Evolutionary conservation across 148 eudicot genomes (phyloP).

Genomic region (Chenopodium album): DNA sequence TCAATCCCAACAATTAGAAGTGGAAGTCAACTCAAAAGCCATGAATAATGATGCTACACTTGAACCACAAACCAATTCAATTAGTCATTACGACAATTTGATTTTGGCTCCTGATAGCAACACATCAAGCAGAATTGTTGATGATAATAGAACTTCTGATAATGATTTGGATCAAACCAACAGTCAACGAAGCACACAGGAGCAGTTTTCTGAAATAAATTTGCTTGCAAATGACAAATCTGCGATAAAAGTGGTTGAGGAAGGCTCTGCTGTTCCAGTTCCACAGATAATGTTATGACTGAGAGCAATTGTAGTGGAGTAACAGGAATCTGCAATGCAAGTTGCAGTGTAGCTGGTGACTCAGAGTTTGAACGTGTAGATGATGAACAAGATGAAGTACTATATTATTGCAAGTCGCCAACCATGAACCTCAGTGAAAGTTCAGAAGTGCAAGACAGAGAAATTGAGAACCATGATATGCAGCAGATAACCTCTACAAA

Average conservation of each 20-base stretch:
- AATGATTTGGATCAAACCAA: conserved; percentile 2
- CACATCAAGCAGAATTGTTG: conserved; percentile 20
- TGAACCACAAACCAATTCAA: conserved; percentile 17
- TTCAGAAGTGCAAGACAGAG: conserved; percentile 1
- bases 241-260: conserved; percentile 9
- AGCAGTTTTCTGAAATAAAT: conserved; percentile 10
- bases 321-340: neutral
- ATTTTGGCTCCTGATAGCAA: conserved; percentile 5
- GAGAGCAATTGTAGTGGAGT: conserved; percentile 1
- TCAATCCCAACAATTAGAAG: conserved; percentile 19
- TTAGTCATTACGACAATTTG: neutral
- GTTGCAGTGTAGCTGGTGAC: neutral
- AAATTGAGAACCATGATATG: neutral
- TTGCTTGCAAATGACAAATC: conserved; percentile 11
- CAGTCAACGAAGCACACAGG: conserved; percentile 6
- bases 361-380: neutral
- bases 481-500: neutral
- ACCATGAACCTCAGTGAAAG: conserved; percentile 8
- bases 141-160: conserved; percentile 12
- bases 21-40: conserved; percentile 18
- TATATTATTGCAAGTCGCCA: conserved; percentile 10
- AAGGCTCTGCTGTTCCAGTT: neutral
- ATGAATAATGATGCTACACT: conserved; percentile 8
- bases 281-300: neutral
- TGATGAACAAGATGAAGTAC: conserved; percentile 8